phyloP scores from a whole-genome alignment of 2,329 filamentous ascomycete species.

The Trichoderma simmonsii region DNA sequence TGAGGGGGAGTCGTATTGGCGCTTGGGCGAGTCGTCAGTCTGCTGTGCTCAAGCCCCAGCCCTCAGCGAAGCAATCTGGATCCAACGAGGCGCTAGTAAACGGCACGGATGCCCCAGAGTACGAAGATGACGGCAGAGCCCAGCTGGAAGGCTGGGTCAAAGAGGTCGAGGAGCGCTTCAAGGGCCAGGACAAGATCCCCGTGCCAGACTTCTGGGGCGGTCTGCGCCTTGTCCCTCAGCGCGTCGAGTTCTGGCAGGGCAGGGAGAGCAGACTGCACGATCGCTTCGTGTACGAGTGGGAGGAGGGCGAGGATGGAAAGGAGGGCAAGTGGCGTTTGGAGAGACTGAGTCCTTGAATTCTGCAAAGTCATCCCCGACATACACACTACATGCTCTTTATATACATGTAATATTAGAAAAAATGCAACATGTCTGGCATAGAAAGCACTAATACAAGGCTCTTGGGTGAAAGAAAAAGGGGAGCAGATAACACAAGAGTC shows the following conservation, averaged over 20 bases:
- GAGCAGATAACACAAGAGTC: not conserved
- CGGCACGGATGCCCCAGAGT: not conserved
- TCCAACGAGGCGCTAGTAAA: not conserved
- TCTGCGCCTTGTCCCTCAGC: slow-evolving; percentile 76
- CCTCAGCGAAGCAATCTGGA: not conserved
- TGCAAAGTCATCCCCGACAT: not conserved
- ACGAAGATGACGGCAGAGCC: slow-evolving; percentile 61
- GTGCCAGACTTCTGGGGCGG: slow-evolving; percentile 96
- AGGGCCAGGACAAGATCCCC: slow-evolving; percentile 74
- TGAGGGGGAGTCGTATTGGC: slow-evolving; percentile 78
- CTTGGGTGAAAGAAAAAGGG: not conserved
- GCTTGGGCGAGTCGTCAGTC: slow-evolving; percentile 95
- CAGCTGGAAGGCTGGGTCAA: slow-evolving; percentile 74
- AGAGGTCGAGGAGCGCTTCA: slow-evolving; percentile 73
- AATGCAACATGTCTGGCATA: not conserved
- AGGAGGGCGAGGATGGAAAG: slow-evolving; percentile 43
- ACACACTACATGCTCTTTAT: not conserved
- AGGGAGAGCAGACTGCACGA: slow-evolving; percentile 87
- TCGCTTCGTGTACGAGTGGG: slow-evolving; percentile 78
- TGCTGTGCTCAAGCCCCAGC: slow-evolving; percentile 57
- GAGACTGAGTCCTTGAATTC: slow-evolving; percentile 65
- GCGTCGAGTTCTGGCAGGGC: slow-evolving; percentile 96
- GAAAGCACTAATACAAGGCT: not conserved
- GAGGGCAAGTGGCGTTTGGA: slow-evolving; percentile 61
- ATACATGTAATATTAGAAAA: slow-evolving; percentile 1